Base-by-base conservation (phyloP, 306 rosid species). In the Hippophae gyantsensis region DNA sequence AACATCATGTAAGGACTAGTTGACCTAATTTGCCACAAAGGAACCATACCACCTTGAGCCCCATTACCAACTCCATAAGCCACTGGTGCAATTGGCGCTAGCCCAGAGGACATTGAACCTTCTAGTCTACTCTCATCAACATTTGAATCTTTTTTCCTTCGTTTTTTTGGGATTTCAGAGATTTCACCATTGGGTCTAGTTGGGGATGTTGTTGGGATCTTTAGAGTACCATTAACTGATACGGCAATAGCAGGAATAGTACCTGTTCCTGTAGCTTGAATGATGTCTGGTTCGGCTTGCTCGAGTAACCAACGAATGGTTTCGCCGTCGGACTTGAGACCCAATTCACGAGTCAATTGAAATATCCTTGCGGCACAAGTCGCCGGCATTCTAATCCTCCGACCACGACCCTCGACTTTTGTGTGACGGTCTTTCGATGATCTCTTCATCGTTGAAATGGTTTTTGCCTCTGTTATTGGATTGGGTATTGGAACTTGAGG, bases 371-470 rank as follows among this genome's bases (percentile, higher is more conserved):
- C 95, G 10, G 95, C 97, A 50, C 95, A 83, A 0, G 84, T 45
- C 23, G 95, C 92, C 57, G 97, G 97, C 85, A 89, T 81, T 52
- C 97, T 83, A 48, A 89, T 63, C 74, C 97, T 79, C 61, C 97
- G 82, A 41, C 97, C 97, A 1, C 97, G 86, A 0, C 97, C 95
- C 67, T 89, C 95, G 44, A 89, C 95, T 73, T 89, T 86, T 8
- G 97, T 89, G 84, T 89, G 97, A 11, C 93, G 87, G 67, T 89
- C 97, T 67, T 71, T 86, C 3, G 90, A 81, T 3, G 78, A 71
- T 13, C 69, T 74, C 75, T 42, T 84, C 26, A 68, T 65, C 46
- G 47, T 26, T 27, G 10, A 63, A 25, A 40, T 38, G 43, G 54
- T 9, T 18, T 38, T 69, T 5, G 62, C 56, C 10, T 67, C 27